Evolutionary conservation across 208 protist genomes (phyloP), one percentile per base, ranked within the genome.

Genomic region (Phytomonas sp.): DNA sequence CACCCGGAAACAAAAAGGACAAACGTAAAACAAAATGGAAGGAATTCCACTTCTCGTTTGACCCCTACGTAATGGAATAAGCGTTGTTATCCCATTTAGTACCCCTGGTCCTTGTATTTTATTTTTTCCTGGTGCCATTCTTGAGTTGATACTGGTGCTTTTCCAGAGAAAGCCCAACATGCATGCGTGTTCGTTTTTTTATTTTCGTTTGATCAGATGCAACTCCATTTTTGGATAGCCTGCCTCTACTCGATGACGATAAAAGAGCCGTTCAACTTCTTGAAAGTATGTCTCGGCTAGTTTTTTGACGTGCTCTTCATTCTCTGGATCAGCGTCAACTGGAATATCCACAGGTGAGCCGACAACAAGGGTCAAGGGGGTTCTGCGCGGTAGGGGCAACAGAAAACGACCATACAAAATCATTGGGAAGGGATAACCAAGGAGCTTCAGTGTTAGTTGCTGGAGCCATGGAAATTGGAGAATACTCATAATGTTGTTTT

Each of bases 341-440:
- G 86, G 85, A 32, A 91, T 86, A n/a, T 37, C 59, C 7, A 94
- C 60, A 20, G 82, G 76, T 53, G 73, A 62, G n/a, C 89, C 89
- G 26, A 94, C 89, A 17, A 94, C 79, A 20, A 94, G 64, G 26
- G 84, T 89, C n/a, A 94, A 75, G 33, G 60, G 77, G 30, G 76
- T 82, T 60, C 67, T 71, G 66, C 79, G 68, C n/a, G 91, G 91
- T 28, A 94, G 34, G 7, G 91, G 87, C 20, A 94, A 67, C 6
- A 79, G 74, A 61, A 84, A 90, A 26, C 87, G 77, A 53, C 91
- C 91, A 62, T 83, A 82, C 2, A 84, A 86, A 8, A 96, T 66
- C 43, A 88, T 85, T 13, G 91, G 91, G 53, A 93, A 91, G 0
- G 87, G 88, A 71, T 95, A 96, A 30, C 91, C 89, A 43, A 94